These are phyloP conservation scores for Candida sanyaensis DNA, from an alignment of 1,139 yeast genomes.

Conservation along the genomic window DNA sequence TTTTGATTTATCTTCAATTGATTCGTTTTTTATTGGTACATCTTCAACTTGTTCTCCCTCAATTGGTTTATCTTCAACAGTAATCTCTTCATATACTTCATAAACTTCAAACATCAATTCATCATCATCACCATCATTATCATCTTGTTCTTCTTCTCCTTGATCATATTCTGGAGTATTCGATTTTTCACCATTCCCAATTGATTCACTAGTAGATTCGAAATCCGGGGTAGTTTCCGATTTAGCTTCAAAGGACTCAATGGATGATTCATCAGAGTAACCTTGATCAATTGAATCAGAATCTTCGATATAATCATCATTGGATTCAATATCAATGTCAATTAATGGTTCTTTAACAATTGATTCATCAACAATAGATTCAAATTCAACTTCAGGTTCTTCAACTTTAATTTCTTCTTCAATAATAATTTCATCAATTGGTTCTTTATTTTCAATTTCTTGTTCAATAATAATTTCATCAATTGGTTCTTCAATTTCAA, in stretches of 20 bases:
- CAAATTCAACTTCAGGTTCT: too few relatives aligned
- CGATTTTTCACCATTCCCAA: neutral
- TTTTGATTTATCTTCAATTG: neutral
- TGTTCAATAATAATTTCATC: too few relatives aligned
- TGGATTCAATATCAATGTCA: conserved; percentile 2
- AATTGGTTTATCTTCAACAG: neutral
- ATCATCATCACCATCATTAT: neutral
- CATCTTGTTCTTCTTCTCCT: conserved; percentile 2
- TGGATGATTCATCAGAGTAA: neutral
- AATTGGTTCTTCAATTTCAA: too few relatives aligned
- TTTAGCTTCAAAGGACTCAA: neutral
- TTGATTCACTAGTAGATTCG: neutral
- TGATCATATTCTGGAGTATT: neutral
- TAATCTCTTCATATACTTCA: neutral
- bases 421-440: too few relatives aligned
- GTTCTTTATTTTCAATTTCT: too few relatives aligned
- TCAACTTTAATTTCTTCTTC: too few relatives aligned
- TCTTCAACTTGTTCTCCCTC: neutral
- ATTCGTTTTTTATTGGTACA: neutral
- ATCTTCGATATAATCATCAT: conserved; percentile 2
- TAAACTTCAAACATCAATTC: neutral
- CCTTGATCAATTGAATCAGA: neutral
- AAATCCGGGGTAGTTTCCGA: neutral
- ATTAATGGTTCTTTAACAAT: neutral
- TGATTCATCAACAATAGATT: conserved; percentile 7